Evolutionary conservation across 352 stramenopile genomes (phyloP).

Genomic region (Hyaloperonospora arabidopsidis): DNA sequence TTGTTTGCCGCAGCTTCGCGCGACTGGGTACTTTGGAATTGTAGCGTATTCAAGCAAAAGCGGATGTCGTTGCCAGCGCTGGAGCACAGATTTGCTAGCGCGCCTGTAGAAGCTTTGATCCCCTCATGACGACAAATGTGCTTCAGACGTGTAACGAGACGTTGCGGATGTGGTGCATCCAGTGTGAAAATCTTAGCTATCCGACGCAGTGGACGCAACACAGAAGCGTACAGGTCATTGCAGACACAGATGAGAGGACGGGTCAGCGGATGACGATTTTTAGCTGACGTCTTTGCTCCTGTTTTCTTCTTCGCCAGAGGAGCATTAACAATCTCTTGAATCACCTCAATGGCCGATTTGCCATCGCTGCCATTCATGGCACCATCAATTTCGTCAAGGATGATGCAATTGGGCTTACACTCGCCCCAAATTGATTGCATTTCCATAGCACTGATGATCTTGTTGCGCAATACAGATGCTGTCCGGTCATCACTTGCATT

Average conservation of each 20-base stretch:
- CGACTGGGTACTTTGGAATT: slow-evolving; percentile 85
- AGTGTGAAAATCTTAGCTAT: slow-evolving; percentile 92
- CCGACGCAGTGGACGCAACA: slow-evolving; percentile 90
- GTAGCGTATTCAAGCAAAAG: slow-evolving; percentile 93
- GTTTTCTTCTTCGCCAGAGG: slow-evolving; percentile 58
- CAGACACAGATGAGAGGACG: slow-evolving; percentile 97
- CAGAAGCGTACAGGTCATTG: slow-evolving; percentile 96
- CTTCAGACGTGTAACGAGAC: slow-evolving; percentile 88
- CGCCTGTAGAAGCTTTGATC: slow-evolving; percentile 67
- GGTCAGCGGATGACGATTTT: slow-evolving; percentile 70
- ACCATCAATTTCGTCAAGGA: slow-evolving; percentile 98
- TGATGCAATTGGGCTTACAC: slow-evolving; percentile 93
- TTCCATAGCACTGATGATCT: slow-evolving; percentile 88
- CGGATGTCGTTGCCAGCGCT: slow-evolving; percentile 88
- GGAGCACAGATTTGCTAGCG: slow-evolving; percentile 47
- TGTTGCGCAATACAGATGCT: slow-evolving; percentile 84
- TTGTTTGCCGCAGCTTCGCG: slow-evolving; percentile 12
- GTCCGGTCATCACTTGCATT: slow-evolving; percentile 98
- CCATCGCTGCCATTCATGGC: slow-evolving; percentile 86
- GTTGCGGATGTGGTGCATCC: slow-evolving; percentile 65
- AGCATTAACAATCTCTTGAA: slow-evolving; percentile 89
- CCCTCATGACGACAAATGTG: slow-evolving; percentile 88
- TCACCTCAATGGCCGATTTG: slow-evolving; percentile 79
- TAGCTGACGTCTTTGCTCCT: slow-evolving; percentile 23
- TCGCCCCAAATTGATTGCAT: slow-evolving; percentile 85